These are phyloP conservation scores for Dipteronia sinensis DNA, from an alignment of 345 rosid species.

Conservation along the genomic window DNA sequence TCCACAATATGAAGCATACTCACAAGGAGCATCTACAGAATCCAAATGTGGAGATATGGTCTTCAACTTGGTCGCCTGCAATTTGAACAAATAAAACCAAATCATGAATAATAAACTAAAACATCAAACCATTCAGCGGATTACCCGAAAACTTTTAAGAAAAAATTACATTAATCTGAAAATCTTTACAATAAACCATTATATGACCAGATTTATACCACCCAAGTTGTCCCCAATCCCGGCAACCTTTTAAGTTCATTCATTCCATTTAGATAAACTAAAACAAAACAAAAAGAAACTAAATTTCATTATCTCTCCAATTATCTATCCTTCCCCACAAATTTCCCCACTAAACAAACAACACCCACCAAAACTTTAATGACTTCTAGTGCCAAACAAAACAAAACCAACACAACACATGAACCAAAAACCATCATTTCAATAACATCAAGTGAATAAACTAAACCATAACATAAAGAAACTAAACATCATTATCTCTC, in stretches of 20 bases:
- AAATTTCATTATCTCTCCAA: neutral
- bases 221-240: neutral
- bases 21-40: constrained; percentile 86
- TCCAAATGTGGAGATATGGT: constrained; percentile 76
- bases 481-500: neutral
- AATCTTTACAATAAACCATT: neutral
- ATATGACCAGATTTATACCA: neutral
- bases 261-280: too few species aligned
- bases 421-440: neutral
- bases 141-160: neutral
- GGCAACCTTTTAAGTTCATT: neutral
- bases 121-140: too few species aligned
- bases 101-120: neutral
- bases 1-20: constrained; percentile 80
- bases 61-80: constrained; percentile 68
- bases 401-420: neutral
- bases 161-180: neutral
- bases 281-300: neutral
- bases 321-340: neutral
- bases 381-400: neutral
- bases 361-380: neutral
- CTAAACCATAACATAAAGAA: neutral
- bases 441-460: neutral
- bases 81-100: constrained; percentile 13
- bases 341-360: neutral